Base-by-base conservation (phyloP, 352 stramenopile species). In the Phytophthora nicotianae region DNA sequence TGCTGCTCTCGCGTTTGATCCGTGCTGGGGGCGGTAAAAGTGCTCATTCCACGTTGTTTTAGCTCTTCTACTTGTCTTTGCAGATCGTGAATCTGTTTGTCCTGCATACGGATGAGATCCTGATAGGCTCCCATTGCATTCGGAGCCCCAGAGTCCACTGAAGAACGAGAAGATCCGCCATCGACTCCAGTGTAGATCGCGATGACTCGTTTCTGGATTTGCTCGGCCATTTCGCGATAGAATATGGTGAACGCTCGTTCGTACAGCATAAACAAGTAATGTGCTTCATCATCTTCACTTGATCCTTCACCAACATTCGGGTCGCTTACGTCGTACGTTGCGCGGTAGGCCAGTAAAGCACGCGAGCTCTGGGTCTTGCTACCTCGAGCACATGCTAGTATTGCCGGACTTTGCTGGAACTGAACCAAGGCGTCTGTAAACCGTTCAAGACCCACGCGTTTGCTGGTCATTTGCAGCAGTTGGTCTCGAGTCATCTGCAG, bases 21-120 rank as follows among this genome's bases (percentile, higher is more conserved):
- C 21, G 14, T 21, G 32, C 5, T 38, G n/a, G 37, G 2, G 33
- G 16, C 5, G 11, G 49, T 6, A 4, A 33, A 58, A 2, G 2
- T 5, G 20, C 13, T 32, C 16, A 24, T 19, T 1, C 40, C 32
- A 20, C 46, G 35, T 20, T 67, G 43, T 33, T 72, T 64, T 6
- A 75, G 24, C 5, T 71, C 27, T 19, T 52, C 29, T 2, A 83
- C 27, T 58, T 78, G 56, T 14, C 66, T 55, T 54, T 90, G 62
- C 4, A 93, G 56, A 17, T 83, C 72, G 5, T 85, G 70, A 42
- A 93, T 78, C 35, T 91, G 78, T 46, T 86, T 79, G 41, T 93
- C 85, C 63, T 93, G 85, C 61, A 91, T 88, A 5, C 85, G 81
- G 51, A 93, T 93, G 23, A 93, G 72, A 48, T 93, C 82, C 33